Conservation (phyloP, 2,329 filamentous ascomycete species). For the Knoxdaviesia proteae region DNA sequence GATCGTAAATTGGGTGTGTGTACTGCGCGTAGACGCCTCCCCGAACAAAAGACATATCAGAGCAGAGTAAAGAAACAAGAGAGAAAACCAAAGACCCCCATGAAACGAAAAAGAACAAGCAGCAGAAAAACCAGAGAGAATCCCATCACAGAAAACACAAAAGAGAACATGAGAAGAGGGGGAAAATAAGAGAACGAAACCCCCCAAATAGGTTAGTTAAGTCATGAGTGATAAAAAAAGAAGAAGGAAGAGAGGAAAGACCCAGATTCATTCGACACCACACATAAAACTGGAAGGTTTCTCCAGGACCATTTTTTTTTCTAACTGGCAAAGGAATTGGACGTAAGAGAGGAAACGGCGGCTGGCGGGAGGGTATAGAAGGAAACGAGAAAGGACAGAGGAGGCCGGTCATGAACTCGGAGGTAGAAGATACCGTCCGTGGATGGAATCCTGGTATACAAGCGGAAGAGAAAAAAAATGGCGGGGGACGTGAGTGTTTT, state of each 20-base stretch:
- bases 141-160: neutral
- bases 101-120: neutral
- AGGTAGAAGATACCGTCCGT: no score
- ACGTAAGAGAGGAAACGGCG: no score
- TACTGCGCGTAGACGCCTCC: no score
- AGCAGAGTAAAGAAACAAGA: slow-evolving; percentile 2
- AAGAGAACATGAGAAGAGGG: neutral
- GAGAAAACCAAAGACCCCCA: neutral
- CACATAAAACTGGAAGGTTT: slow-evolving; percentile 1
- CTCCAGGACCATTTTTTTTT: neutral
- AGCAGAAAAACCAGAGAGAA: neutral
- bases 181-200: neutral
- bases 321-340: no score
- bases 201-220: neutral
- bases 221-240: neutral
- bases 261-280: neutral
- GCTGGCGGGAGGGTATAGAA: no score
- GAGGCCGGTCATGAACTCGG: no score
- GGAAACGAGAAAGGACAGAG: no score
- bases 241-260: neutral
- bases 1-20: no score
- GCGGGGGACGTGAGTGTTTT: neutral
- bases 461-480: no score
- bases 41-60: no score
- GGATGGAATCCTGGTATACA: no score